Evolutionary conservation across 768 basidiomycete genomes (phyloP), one percentile per base, ranked within the genome.

Genomic region (Mycena olivaceomarginata): DNA sequence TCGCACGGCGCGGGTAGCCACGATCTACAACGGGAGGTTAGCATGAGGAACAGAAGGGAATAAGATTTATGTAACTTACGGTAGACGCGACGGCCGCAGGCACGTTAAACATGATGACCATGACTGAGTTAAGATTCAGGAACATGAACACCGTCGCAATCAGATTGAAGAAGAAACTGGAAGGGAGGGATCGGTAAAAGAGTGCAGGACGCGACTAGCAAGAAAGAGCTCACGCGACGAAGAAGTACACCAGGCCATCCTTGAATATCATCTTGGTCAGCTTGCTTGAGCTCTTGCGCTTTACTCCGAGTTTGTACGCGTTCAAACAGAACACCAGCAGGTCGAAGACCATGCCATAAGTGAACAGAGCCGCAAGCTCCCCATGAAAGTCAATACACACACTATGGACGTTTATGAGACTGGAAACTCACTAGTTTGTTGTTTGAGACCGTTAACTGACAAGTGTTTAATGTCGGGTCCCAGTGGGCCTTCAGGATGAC

Each of bases 301-400:
- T 70, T 1, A 85, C 82, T 11, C 87, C 77, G 31, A 95, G 89
- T 81, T 93, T 94, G 84, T 90, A 92, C 15, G 89, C 90, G 48
- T 91, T 94, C 78, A 95, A 84, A 37, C 86, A 75, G 60, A 95
- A 87, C 51, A 94, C 93, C 40, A 89, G 74, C 25, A 94, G 85
- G 82, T 95, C 94, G 81, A 95, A 94, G 81, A 88, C 87, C 94
- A 95, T 95, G 41, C 94, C 92, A 79, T 95, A 95, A 43, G 94
- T 93, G 83, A 94, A 95, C 5, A 93, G 93, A 4, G 92, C 92
- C 6, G 93, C 92, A 43, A 95, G 89, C 67, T 31, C 31, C 31
- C 31, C 31, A 31, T 31, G 31, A 31, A 31, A 31, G 31, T 31
- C 31, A 31, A 31, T 31, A 31, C 31, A 31, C 31, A 31, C 31